phyloP scores from a whole-genome alignment of 345 rosid species.

The Bruguiera gymnorhiza region DNA sequence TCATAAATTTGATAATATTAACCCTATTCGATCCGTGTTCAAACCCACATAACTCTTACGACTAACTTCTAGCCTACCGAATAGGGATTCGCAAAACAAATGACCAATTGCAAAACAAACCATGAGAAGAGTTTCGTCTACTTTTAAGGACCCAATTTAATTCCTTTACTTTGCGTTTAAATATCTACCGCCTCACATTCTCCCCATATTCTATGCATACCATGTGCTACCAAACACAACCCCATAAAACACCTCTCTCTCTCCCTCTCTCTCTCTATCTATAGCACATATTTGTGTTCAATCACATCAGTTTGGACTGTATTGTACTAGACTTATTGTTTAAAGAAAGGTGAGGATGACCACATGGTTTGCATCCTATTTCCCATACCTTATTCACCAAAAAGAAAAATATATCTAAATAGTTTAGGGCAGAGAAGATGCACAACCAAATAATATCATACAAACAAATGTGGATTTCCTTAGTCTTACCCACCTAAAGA shows the following conservation, averaged over 20 bases:
- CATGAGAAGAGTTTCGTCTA: background rate
- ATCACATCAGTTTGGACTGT: too few relatives aligned
- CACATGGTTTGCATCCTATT: constrained; percentile 33
- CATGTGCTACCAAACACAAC: constrained; percentile 26
- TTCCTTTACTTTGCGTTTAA: background rate
- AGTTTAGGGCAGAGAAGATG: background rate
- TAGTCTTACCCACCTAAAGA: constrained; percentile 13
- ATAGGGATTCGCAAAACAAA: background rate
- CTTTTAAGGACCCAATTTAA: background rate
- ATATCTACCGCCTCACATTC: constrained; percentile 3
- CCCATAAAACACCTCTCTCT: constrained; percentile 7
- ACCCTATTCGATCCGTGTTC: too few relatives aligned
- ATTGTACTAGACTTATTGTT: background rate
- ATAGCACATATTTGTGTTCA: background rate
- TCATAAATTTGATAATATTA: too few relatives aligned
- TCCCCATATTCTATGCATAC: constrained; percentile 15
- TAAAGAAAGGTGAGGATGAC: constrained; percentile 13
- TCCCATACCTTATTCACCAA: constrained; percentile 15
- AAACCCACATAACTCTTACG: too few relatives aligned
- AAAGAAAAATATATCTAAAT: background rate
- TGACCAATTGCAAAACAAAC: background rate
- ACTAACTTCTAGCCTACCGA: too few relatives aligned
- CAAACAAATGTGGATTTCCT: constrained; percentile 7
- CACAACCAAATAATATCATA: background rate
- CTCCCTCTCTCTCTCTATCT: background rate